phyloP scores from a whole-genome alignment of 1,139 yeast species.

The Yamadazyma buinensis region DNA sequence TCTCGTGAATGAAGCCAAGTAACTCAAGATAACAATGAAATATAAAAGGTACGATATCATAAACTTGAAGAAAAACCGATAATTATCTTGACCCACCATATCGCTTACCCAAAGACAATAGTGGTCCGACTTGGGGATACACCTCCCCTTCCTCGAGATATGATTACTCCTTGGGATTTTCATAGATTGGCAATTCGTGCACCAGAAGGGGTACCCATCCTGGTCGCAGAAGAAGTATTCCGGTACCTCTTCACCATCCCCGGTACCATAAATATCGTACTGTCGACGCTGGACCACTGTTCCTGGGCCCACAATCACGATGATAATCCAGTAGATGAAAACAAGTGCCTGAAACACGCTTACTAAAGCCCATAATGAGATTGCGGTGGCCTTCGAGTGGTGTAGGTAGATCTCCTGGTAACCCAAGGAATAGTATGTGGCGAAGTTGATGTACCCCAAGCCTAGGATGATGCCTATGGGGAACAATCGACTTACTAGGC shows the following conservation, averaged over 20 bases:
- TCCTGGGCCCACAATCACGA: constrained; percentile 35
- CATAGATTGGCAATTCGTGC: constrained; percentile 50
- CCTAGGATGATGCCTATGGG: constrained; percentile 4
- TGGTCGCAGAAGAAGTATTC: constrained; percentile 52
- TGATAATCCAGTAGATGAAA: constrained; percentile 29
- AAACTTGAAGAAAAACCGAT: constrained; percentile 49
- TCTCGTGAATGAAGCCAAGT: constrained; percentile 24
- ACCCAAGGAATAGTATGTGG: constrained; percentile 32
- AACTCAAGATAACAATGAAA: constrained; percentile 27
- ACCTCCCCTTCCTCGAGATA: constrained; percentile 40
- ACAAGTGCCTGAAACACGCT: constrained; percentile 23
- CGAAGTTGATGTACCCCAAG: constrained; percentile 31
- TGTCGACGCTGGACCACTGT: constrained; percentile 20
- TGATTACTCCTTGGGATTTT: constrained; percentile 56
- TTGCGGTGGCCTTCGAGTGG: constrained; percentile 30
- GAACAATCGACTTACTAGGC: not conserved
- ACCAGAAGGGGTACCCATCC: constrained; percentile 61
- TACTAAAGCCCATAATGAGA: constrained; percentile 32
- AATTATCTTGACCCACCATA: constrained; percentile 55
- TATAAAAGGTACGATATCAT: constrained; percentile 28
- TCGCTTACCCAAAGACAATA: constrained; percentile 63
- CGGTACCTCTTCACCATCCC: constrained; percentile 31
- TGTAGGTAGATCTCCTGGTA: constrained; percentile 30
- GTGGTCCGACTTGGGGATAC: constrained; percentile 63
- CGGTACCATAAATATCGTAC: constrained; percentile 23